Conservation (phyloP, 805 yeast genomes). For the Barnettozyma wickerhamii region DNA sequence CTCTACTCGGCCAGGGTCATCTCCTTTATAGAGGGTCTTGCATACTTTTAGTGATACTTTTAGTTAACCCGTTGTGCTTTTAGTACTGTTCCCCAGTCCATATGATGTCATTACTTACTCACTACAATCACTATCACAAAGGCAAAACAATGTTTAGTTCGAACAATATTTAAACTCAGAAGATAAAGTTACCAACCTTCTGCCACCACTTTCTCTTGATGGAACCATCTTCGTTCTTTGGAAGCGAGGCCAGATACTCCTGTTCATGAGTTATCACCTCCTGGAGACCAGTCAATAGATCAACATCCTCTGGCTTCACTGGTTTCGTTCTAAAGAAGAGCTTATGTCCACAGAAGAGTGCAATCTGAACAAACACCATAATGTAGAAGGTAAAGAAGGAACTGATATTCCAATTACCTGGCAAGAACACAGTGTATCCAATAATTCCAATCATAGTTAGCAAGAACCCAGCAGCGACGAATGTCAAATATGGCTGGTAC, state of each 20-base stretch:
- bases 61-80: too few relatives aligned
- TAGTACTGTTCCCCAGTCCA: too few relatives aligned
- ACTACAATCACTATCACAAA: too few relatives aligned
- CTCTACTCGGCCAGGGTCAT: too few relatives aligned
- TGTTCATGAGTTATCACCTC: conserved; percentile 41
- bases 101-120: too few relatives aligned
- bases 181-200: conserved; percentile 1
- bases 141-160: too few relatives aligned
- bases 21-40: too few relatives aligned
- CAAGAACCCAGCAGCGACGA: conserved; percentile 41
- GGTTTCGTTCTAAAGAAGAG: conserved; percentile 41
- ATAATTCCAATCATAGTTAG: conserved; percentile 49
- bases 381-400: conserved; percentile 66
- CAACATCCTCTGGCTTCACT: conserved; percentile 44
- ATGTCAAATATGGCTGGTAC: conserved; percentile 58
- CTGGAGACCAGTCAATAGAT: conserved; percentile 43
- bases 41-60: too few relatives aligned
- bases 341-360: conserved; percentile 46
- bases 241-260: not conserved
- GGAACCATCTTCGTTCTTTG: conserved; percentile 3
- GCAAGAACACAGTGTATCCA: conserved; percentile 69
- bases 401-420: conserved; percentile 60
- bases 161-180: too few relatives aligned
- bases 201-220: not conserved
- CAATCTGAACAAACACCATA: conserved; percentile 57